phyloP scores from a whole-genome alignment of 139 green algal species.

The Chlorella vulgaris region DNA sequence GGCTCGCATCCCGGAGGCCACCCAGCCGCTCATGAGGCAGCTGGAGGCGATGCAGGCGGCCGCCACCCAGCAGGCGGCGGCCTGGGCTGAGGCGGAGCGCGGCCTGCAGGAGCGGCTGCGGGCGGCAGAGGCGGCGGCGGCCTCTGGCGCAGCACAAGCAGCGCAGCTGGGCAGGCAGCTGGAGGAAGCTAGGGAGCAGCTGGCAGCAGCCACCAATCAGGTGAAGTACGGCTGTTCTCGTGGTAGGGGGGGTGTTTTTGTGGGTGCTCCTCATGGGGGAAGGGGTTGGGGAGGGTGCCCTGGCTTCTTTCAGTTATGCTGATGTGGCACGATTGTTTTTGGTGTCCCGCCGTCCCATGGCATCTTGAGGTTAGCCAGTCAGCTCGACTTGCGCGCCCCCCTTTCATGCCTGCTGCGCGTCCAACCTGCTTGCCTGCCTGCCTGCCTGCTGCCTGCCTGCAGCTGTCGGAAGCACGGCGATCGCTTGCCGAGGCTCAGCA shows the following conservation, averaged over 20 bases:
- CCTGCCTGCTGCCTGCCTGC: background rate
- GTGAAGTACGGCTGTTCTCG: background rate
- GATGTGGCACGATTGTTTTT: no score
- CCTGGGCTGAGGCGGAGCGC: constrained; percentile 75
- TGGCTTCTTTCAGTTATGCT: background rate
- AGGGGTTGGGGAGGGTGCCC: background rate
- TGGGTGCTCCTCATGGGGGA: background rate
- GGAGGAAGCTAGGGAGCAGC: constrained; percentile 37
- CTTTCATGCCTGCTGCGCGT: background rate
- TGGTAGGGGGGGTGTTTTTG: background rate
- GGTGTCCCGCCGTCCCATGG: no score
- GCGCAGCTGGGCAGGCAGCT: constrained; percentile 43
- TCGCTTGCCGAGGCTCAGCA: constrained; percentile 39
- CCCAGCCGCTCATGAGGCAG: constrained; percentile 89
- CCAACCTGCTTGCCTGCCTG: background rate
- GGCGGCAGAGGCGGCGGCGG: constrained; percentile 62
- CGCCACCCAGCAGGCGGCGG: constrained; percentile 54
- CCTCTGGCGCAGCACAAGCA: constrained; percentile 40
- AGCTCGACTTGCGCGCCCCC: background rate
- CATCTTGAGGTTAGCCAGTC: background rate
- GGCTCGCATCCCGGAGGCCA: constrained; percentile 86
- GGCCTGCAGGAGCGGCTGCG: constrained; percentile 57
- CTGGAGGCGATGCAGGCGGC: constrained; percentile 86
- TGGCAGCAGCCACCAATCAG: constrained; percentile 22
- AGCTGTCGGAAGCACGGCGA: background rate